These are phyloP conservation scores for Eutrema heterophyllum DNA, from an alignment of 345 rosid genomes.

Conservation along the genomic window DNA sequence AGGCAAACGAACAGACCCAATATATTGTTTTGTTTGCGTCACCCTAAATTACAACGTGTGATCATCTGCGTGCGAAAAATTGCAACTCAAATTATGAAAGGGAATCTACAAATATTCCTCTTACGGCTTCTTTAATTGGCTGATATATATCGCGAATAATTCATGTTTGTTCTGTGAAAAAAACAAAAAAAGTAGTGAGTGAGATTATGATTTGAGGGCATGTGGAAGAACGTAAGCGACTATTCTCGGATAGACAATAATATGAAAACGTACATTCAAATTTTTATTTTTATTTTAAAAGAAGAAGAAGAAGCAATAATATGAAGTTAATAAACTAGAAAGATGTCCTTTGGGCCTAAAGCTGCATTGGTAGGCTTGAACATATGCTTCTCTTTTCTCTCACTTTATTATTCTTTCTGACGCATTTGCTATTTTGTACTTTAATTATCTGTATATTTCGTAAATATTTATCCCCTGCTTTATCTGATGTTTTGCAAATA, in stretches of 20 bases:
- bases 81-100: too few relatives aligned
- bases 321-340: background rate
- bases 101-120: background rate
- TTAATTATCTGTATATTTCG: background rate
- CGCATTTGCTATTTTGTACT: background rate
- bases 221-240: background rate
- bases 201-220: background rate
- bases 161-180: background rate
- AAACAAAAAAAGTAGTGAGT: background rate
- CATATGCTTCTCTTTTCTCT: background rate
- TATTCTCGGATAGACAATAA: background rate
- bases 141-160: background rate
- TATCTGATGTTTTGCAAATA: background rate
- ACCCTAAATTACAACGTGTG: too few relatives aligned
- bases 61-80: too few relatives aligned
- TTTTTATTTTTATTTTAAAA: too few relatives aligned
- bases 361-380: background rate
- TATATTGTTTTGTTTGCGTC: too few relatives aligned
- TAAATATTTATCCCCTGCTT: background rate
- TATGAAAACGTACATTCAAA: background rate
- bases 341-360: slow-evolving; percentile 1
- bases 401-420: background rate
- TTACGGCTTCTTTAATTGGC: background rate
- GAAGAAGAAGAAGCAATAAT: background rate
- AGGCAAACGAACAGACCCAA: too few relatives aligned